A percentile compares a stretch with the other conserved stretches of the same genome.
Evolutionary conservation across 2,329 filamentous ascomycete species (phyloP).

Genomic region (Phialophora macrospora): DNA sequence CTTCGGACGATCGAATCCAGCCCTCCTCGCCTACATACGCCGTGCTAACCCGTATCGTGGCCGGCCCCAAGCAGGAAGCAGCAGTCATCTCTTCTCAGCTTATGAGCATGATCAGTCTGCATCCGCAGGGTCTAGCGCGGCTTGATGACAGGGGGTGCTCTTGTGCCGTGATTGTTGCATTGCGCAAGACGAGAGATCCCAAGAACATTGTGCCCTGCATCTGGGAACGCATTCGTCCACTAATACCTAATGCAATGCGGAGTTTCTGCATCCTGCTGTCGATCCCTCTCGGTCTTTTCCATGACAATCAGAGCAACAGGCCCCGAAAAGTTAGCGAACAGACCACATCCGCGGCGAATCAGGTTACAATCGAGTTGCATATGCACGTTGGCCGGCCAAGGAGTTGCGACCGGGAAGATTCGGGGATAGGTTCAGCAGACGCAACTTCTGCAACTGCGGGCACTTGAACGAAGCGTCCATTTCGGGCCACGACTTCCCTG

Average conservation of each 20-base stretch:
- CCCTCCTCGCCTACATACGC: constrained; percentile 5
- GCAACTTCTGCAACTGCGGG: neutral
- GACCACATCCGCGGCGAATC: neutral
- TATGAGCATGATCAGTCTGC: neutral
- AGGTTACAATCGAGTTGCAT: neutral
- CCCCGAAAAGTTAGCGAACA: neutral
- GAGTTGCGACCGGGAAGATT: neutral
- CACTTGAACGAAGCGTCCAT: neutral
- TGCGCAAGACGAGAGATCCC: neutral
- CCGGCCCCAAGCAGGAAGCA: neutral
- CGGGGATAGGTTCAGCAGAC: neutral
- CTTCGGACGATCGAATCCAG: constrained; percentile 1
- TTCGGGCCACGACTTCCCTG: neutral
- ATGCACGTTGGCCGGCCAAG: neutral
- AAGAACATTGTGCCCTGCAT: neutral
- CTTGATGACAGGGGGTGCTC: neutral
- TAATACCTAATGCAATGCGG: neutral
- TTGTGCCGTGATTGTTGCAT: neutral
- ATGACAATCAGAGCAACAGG: neutral
- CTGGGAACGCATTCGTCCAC: constrained; percentile 1
- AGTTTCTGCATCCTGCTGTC: constrained; percentile 3
- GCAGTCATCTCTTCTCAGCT: constrained; percentile 16
- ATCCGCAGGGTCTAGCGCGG: neutral
- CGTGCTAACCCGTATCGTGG: neutral
- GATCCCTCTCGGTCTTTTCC: neutral